Base-by-base conservation (phyloP, 2,329 filamentous ascomycete genomes). In the Trichoderma sp. region DNA sequence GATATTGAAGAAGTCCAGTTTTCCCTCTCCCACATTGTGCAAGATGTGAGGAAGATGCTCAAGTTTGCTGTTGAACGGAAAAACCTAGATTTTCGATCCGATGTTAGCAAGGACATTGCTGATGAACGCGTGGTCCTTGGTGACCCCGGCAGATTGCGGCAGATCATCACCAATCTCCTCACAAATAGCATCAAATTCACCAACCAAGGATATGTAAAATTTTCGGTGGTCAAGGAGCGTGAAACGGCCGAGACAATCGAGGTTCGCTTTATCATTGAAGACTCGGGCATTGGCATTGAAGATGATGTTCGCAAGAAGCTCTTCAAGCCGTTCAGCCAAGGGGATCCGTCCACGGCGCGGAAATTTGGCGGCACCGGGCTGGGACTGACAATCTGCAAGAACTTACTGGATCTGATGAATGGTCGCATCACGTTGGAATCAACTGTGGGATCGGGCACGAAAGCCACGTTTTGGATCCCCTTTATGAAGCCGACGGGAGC, bases 31-130 rank as follows among this genome's bases (percentile, higher is more conserved):
- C 83, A 92, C 1, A 87, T 93, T 13, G 86, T 94, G 7, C 85
- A 89, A 56, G 93, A 96, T 75, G 92, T 95, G 22, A 91, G 89
- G 63, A 93, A 93, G 76, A 95, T 96, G 92, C 86, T 96, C 72
- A 89, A 90, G 50, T 96, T 96, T 73, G 92, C 92, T 1, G 93
- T 94, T 1, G 87, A 91, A 73, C 87, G 92, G 35, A 92, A 96
- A 74, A 91, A 91, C 50, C 82, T 97, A 4, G 87, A 87, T 9
- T 94, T 93, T 74, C 83, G 86, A 45, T 87, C 85, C 32, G 86
- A 90, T 54, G 86, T 92, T 63, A 84, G 87, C 7, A 80, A 83
- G 1, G 85, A 89, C 52, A 86, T 91, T 8, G 85, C 86, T 59
- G 83, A 84, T 35, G 88, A 92, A 72, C 81, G 95, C 67, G 89